phyloP scores from a whole-genome alignment of 192 early-diverging fungal species.

The Rhizoclosmatium sp. region DNA sequence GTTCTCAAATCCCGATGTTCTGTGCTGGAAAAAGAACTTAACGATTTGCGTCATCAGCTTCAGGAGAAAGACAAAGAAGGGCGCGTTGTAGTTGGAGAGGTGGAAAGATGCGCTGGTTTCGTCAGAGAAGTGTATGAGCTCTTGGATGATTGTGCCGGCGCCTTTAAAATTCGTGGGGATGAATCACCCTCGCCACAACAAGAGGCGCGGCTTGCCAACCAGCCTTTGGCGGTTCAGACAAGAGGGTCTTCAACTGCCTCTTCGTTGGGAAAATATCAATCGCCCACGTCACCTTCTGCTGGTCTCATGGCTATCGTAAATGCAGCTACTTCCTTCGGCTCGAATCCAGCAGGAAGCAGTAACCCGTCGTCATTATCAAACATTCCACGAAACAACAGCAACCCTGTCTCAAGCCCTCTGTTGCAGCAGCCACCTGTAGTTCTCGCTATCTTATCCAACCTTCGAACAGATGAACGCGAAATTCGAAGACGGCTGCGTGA shows the following conservation, averaged over 20 bases:
- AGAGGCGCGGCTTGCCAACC: not conserved
- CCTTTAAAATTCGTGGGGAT: constrained; percentile 22
- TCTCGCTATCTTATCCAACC: constrained; percentile 23
- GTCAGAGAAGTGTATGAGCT: constrained; percentile 39
- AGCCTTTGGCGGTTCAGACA: not conserved
- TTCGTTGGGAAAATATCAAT: constrained; percentile 30
- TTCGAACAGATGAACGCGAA: constrained; percentile 32
- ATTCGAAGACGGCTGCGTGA: constrained; percentile 48
- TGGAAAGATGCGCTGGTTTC: constrained; percentile 36
- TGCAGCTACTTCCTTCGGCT: constrained; percentile 11
- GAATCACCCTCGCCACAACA: not conserved
- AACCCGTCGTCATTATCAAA: not conserved
- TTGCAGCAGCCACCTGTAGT: not conserved
- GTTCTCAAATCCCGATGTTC: not conserved
- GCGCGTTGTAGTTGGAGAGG: constrained; percentile 23
- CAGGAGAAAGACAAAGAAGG: constrained; percentile 31
- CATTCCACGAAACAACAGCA: not conserved
- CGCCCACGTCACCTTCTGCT: constrained; percentile 23
- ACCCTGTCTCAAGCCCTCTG: not conserved
- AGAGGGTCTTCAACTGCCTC: constrained; percentile 1
- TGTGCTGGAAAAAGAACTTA: constrained; percentile 35
- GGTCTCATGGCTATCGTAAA: constrained; percentile 34
- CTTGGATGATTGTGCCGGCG: constrained; percentile 38
- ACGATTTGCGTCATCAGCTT: constrained; percentile 22
- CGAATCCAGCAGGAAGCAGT: constrained; percentile 3